Base-by-base conservation (phyloP, 352 stramenopile species). In the Blastocystis sp. region DNA sequence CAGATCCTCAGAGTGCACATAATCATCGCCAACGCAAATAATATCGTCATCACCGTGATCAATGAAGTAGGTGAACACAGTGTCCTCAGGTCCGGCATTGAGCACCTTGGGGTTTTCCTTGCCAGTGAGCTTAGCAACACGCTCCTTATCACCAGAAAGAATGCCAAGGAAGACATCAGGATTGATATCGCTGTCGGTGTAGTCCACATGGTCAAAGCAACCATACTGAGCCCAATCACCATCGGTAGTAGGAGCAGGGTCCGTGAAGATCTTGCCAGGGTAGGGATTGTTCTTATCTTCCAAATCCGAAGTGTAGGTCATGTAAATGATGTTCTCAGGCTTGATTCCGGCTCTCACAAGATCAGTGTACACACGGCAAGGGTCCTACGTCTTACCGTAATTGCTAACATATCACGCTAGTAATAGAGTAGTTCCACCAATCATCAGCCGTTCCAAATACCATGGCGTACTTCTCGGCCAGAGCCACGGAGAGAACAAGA, bases 341-440 rank as follows among this genome's bases (percentile, higher is more conserved):
- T 34, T 34, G 28, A 34, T 34, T 34, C 28, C 28, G 28, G 28
- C 28, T 34, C 28, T 34, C 28, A 34, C 28, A 34, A 34, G 28
- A 34, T 34, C 28, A 34, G 28, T 34, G 28, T 34, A 34, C 28
- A 34, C 28, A 34, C 28, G 28, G 28, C 28, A 34, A 21, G 62
- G 62, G 7, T 69, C 28, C 28, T 34, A 34, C 28, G 28, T 34
- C 28, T 34, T 34, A 34, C 28, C 28, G 28, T 61, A 61, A 61
- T 21, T 21, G 52, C 21, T 66, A 28, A 38, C 5, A 14, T 34
- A 14, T 10, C n/a, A 66, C 60, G n/a, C 38, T 59, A 76, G 65
- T 76, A n/a, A 76, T 76, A 41, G 65, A 76, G 23, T 76, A 76
- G 65, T 76, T 76, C 14, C 65, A 23, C 65, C 65, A 76, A 76